Conservation (phyloP, 495 filamentous ascomycete genomes). For the Lasiosphaeria hispida region DNA sequence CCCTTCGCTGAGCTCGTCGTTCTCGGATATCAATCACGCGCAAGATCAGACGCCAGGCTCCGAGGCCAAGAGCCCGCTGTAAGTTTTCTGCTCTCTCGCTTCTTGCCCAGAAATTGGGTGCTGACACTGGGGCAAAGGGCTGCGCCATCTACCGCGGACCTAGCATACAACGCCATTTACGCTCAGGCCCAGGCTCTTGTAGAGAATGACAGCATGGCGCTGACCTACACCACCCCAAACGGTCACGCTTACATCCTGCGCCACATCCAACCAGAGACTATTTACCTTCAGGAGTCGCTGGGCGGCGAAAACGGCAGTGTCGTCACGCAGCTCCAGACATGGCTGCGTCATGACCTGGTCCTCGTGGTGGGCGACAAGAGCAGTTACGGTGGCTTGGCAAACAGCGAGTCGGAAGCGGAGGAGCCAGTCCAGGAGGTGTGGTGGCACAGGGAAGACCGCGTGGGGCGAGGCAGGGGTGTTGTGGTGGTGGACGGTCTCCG, state of each 20-base stretch:
- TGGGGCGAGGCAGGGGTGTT: constrained; percentile 80
- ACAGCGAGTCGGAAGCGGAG: constrained; percentile 81
- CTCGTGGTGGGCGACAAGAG: constrained; percentile 79
- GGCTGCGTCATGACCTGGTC: constrained; percentile 80
- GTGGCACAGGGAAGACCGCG: constrained; percentile 80
- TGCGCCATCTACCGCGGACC: constrained; percentile 38
- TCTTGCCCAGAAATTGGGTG: constrained; percentile 4
- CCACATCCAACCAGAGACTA: constrained; percentile 76
- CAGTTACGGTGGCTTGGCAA: constrained; percentile 79
- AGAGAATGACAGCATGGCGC: constrained; percentile 76
- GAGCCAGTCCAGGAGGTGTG: constrained; percentile 57
- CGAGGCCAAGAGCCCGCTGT: constrained; percentile 55
- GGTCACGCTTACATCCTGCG: constrained; percentile 81
- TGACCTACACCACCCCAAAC: constrained; percentile 77
- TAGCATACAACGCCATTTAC: constrained; percentile 72
- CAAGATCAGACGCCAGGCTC: constrained; percentile 67
- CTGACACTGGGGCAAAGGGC: constrained; percentile 22
- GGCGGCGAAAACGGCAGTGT: constrained; percentile 68
- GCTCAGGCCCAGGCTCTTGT: constrained; percentile 72
- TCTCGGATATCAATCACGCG: constrained; percentile 79
- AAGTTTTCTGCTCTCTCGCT: constrained; percentile 21
- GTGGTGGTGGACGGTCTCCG: constrained; percentile 77
- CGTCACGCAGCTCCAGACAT: constrained; percentile 70
- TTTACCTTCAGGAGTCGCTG: constrained; percentile 81
- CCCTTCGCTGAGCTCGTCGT: constrained; percentile 75